phyloP scores from a whole-genome alignment of 2,329 filamentous ascomycete species.

The Cladosporium sphaerospermum region DNA sequence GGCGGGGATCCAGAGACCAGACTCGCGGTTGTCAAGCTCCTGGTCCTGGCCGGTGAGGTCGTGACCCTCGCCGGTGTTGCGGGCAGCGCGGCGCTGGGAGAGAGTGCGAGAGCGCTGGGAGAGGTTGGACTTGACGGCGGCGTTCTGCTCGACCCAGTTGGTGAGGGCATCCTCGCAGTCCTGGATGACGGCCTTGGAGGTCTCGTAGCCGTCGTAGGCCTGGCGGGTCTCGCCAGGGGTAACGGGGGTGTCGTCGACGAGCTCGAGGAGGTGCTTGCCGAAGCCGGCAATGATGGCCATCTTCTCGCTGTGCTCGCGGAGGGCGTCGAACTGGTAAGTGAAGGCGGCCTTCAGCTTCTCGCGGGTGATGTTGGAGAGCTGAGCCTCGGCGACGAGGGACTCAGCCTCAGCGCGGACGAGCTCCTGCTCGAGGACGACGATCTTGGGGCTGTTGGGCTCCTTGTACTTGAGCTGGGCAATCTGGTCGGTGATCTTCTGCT shows the following conservation, averaged over 20 bases:
- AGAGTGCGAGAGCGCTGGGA: slow-evolving; percentile 82
- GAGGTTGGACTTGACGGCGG: slow-evolving; percentile 78
- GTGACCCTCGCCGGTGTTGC: slow-evolving; percentile 62
- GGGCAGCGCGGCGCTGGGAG: slow-evolving; percentile 70
- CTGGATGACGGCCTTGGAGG: slow-evolving; percentile 97
- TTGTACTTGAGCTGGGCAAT: slow-evolving; percentile 99
- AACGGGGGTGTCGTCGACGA: slow-evolving; percentile 93
- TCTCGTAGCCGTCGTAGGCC: slow-evolving; percentile 96
- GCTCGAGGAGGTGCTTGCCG: slow-evolving; percentile 94
- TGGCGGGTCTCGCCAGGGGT: slow-evolving; percentile 94
- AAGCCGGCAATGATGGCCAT: slow-evolving; percentile 95
- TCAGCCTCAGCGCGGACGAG: slow-evolving; percentile 97
- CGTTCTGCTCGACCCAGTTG: slow-evolving; percentile 92
- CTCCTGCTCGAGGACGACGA: slow-evolving; percentile 96
- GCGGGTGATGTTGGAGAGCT: slow-evolving; percentile 97
- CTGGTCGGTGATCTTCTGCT: slow-evolving; percentile 98
- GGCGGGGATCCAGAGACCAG: slow-evolving; percentile 72
- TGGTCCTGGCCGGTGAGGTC: slow-evolving; percentile 80
- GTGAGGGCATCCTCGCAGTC: slow-evolving; percentile 96
- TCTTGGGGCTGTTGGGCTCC: slow-evolving; percentile 95
- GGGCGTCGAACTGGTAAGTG: slow-evolving; percentile 94
- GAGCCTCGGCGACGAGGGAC: slow-evolving; percentile 95
- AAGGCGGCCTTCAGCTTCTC: slow-evolving; percentile 99
- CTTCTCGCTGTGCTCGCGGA: slow-evolving; percentile 97
- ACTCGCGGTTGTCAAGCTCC: slow-evolving; percentile 66